A percentile compares a stretch with the other conserved stretches of the same genome.
Conservation (phyloP, 805 yeast genomes). For the Candida arabinofermentans region DNA sequence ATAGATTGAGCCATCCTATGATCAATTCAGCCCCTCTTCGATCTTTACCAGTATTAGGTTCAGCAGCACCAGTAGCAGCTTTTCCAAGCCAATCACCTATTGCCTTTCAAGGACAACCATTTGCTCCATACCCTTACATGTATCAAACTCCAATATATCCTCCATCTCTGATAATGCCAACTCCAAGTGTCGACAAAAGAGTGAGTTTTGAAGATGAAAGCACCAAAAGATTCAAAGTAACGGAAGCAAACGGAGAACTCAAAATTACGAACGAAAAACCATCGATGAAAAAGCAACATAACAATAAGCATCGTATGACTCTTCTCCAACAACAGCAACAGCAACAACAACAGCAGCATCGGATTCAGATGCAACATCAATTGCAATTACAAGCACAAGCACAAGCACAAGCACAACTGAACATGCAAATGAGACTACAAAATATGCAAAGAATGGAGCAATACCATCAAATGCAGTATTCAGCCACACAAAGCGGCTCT, state of each 20-base stretch:
- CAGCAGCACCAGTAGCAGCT: neutral
- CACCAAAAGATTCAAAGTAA: too few relatives aligned
- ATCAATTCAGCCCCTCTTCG: constrained; percentile 15
- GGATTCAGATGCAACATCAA: neutral
- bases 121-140: too few relatives aligned
- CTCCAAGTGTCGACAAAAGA: too few relatives aligned
- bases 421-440: neutral
- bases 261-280: neutral
- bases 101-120: too few relatives aligned
- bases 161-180: too few relatives aligned
- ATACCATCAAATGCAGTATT: too few relatives aligned
- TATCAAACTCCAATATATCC: too few relatives aligned
- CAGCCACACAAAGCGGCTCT: too few relatives aligned
- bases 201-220: too few relatives aligned
- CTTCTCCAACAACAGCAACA: neutral
- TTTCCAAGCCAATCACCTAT: neutral
- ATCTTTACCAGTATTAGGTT: neutral
- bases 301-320: too few relatives aligned
- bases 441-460: too few relatives aligned
- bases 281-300: neutral
- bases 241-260: neutral
- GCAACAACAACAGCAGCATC: neutral
- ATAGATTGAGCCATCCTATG: constrained; percentile 4
- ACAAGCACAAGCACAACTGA: neutral
- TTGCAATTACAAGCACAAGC: neutral